Conservation (phyloP, 2,329 filamentous ascomycete species). For the Trichophyton rubrum region DNA sequence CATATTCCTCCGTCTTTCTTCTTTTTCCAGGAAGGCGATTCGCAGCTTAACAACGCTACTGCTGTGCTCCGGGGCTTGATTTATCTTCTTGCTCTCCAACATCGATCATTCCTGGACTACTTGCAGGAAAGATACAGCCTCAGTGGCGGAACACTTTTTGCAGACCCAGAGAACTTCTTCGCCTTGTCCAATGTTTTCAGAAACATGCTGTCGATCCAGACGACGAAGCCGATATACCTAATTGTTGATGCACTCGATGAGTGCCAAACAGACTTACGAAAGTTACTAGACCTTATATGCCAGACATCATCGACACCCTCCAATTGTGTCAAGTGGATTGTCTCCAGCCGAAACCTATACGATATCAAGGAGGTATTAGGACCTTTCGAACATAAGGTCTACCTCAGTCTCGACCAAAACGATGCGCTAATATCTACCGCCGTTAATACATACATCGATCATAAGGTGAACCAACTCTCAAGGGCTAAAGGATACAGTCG, state of each 20-base stretch:
- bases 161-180: slow-evolving; percentile 28
- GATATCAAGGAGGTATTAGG: slow-evolving; percentile 26
- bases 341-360: slow-evolving; percentile 34
- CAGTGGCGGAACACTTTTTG: slow-evolving; percentile 21
- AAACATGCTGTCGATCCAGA: slow-evolving; percentile 29
- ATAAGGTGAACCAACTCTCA: not conserved
- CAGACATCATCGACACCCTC: slow-evolving; percentile 13
- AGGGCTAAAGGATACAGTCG: not conserved
- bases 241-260: slow-evolving; percentile 40
- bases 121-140: slow-evolving; percentile 12
- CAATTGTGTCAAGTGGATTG: slow-evolving; percentile 30
- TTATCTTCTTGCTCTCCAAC: slow-evolving; percentile 27
- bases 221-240: slow-evolving; percentile 21
- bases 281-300: slow-evolving; percentile 29
- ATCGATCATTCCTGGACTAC: slow-evolving; percentile 24
- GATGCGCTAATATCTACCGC: not conserved
- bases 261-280: slow-evolving; percentile 19
- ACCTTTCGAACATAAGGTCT: not conserved
- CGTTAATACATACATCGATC: not conserved
- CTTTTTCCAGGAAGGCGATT: slow-evolving; percentile 35
- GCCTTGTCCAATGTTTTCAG: slow-evolving; percentile 29
- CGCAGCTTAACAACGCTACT: slow-evolving; percentile 26
- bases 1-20: slow-evolving; percentile 13
- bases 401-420: not conserved
- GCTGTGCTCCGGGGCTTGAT: slow-evolving; percentile 36